These are phyloP conservation scores for Elongisporangium undulatum DNA, from an alignment of 352 stramenopile genomes.

Conservation along the genomic window DNA sequence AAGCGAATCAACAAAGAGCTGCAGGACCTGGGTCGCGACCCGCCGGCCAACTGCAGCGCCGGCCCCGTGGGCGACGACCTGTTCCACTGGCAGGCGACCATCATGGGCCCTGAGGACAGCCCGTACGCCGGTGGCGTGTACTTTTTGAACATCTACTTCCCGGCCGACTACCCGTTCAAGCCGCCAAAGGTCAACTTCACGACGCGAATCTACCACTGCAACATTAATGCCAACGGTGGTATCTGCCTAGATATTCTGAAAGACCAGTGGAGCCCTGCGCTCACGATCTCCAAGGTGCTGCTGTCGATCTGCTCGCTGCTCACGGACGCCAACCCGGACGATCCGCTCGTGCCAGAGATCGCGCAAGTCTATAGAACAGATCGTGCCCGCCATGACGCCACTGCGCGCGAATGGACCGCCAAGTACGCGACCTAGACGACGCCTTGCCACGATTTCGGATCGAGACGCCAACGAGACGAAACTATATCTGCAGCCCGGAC, in stretches of 20 bases:
- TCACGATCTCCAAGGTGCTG: constrained; percentile 99
- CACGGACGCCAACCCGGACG: constrained; percentile 99
- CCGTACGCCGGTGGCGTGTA: constrained; percentile 98
- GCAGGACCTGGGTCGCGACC: constrained; percentile 93
- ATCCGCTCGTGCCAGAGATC: constrained; percentile 93
- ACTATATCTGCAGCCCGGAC: not conserved
- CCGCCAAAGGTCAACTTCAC: constrained; percentile 98
- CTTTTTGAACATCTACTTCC: constrained; percentile 99
- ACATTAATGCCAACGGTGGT: constrained; percentile 99
- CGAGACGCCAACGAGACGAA: not conserved
- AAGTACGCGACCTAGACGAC: constrained; percentile 98
- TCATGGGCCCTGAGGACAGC: constrained; percentile 98
- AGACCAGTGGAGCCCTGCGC: constrained; percentile 98
- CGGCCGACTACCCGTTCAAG: constrained; percentile 99
- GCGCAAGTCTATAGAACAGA: constrained; percentile 95
- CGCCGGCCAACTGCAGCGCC: constrained; percentile 97
- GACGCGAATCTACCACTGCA: constrained; percentile 99
- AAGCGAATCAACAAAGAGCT: constrained; percentile 97
- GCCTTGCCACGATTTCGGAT: not conserved
- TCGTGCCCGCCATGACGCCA: constrained; percentile 92
- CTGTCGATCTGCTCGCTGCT: constrained; percentile 99
- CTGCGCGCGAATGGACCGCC: constrained; percentile 95
- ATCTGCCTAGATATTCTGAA: constrained; percentile 99
- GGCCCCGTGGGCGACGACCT: constrained; percentile 98
- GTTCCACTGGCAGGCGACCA: constrained; percentile 97